Base-by-base conservation (phyloP, 2,329 filamentous ascomycete species). In the Epichloe gansuensis region DNA sequence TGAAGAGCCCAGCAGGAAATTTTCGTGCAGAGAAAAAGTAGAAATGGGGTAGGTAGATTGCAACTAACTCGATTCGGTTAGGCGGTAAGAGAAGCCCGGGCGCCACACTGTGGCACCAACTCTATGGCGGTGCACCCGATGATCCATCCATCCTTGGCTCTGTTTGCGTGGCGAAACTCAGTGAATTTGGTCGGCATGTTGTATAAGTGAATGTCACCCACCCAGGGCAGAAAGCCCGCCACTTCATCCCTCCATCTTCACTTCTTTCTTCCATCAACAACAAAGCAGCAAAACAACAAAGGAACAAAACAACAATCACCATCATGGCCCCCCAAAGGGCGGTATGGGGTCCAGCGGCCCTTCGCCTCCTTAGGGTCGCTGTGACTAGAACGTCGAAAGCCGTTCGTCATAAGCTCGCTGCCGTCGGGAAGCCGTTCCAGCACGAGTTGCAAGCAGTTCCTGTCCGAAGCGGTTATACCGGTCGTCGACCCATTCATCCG, bases 271-370 rank as follows among this genome's bases (percentile, higher is more conserved):
- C 9, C 31, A 31, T 31, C 31, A 44, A 23, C 5, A 35, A 21
- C 44, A 34, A 17, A 34, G 36, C 36, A 38, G 36, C 12, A 38
- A 2, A 42, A 25, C 21, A 25, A 12, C 13, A 15, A 25, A 36
- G 36, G 48, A 25, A 25, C 25, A 23, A 11, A 43, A 41, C 31
- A 21, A 36, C 23, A 6, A 50, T 3, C 12, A 2, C 43, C 65
- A 74, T 58, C 57, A 81, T 81, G 78, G 72, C 72, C 68, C 73
- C 75, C 64, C 65, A 68, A 64, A 75, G 75, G 71, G 76, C 74
- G 68, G 70, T 79, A 65, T 78, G 73, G 77, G 77, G 73, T 61
- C 74, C 76, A 54, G 69, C 71, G 63, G 74, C 75, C 68, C 66
- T 79, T 64, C 75, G 75, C 64, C 67, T 76, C 59, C 68, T 80